A percentile compares a stretch with the other conserved stretches of the same genome.
Conservation (phyloP, 2,329 filamentous ascomycete species). For the Ascochyta koolunga region DNA sequence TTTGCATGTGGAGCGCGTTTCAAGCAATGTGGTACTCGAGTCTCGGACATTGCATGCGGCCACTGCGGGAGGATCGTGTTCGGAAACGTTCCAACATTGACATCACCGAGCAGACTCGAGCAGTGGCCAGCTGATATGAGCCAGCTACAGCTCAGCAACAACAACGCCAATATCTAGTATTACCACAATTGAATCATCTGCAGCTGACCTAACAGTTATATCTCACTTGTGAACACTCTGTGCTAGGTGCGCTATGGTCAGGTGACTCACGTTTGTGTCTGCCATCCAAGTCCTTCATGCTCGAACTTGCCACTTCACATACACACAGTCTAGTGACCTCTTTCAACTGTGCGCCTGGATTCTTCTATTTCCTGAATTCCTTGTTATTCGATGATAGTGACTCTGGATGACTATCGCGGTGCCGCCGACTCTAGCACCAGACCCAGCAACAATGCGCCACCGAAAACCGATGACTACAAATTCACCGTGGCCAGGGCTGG, state of each 20-base stretch:
- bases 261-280: background rate
- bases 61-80: constrained; percentile 13
- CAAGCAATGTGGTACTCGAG: constrained; percentile 9
- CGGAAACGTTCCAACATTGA: constrained; percentile 8
- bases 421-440: background rate
- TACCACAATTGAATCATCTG: background rate
- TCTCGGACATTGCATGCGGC: constrained; percentile 14
- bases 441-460: background rate
- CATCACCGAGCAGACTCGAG: constrained; percentile 10
- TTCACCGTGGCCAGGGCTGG: constrained; percentile 30
- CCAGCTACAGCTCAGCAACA: background rate
- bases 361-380: background rate
- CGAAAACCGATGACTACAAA: background rate
- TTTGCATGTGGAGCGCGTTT: constrained; percentile 14
- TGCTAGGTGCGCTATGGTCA: background rate
- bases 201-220: no score
- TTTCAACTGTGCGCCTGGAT: background rate
- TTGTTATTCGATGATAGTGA: constrained; percentile 2
- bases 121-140: constrained; percentile 4
- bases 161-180: background rate
- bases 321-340: background rate
- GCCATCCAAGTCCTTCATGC: background rate
- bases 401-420: constrained; percentile 5
- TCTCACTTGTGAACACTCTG: background rate
- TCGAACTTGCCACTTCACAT: background rate